Conservation (phyloP, 208 protist species). For the Trypanosoma rangeli region DNA sequence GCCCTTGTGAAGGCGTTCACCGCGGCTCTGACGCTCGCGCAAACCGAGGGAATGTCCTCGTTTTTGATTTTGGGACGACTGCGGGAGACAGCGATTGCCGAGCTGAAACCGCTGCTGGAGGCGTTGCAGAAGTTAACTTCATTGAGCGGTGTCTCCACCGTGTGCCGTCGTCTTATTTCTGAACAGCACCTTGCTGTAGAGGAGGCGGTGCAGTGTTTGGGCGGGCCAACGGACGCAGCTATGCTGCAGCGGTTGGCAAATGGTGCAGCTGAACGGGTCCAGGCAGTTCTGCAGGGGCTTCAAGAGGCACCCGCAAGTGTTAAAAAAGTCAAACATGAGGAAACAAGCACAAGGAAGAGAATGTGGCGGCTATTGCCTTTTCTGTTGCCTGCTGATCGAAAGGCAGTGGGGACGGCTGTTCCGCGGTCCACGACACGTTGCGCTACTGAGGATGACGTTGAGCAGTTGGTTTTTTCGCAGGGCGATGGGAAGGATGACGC, state of each 20-base stretch:
- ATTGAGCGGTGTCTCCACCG: slow-evolving; percentile 3
- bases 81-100: slow-evolving; percentile 15
- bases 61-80: slow-evolving; percentile 11
- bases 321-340: slow-evolving; percentile 8
- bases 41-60: not conserved
- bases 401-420: slow-evolving; percentile 14
- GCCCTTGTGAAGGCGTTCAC: slow-evolving; percentile 36
- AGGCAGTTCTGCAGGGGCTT: slow-evolving; percentile 31
- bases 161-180: slow-evolving; percentile 16
- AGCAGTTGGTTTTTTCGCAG: slow-evolving; percentile 10
- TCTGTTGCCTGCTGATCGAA: slow-evolving; percentile 32
- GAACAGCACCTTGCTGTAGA: not conserved
- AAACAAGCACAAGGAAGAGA: not conserved
- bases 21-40: slow-evolving; percentile 32
- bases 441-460: slow-evolving; percentile 9
- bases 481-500: slow-evolving; percentile 21
- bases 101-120: slow-evolving; percentile 23
- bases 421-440: not conserved
- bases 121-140: slow-evolving; percentile 5
- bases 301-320: not conserved
- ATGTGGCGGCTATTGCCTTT: slow-evolving; percentile 32
- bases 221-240: not conserved
- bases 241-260: not conserved
- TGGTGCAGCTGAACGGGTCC: slow-evolving; percentile 12
- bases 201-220: slow-evolving; percentile 1